Base-by-base conservation (phyloP, 139 green algal genomes). In the Chlamydomonas sp. region DNA sequence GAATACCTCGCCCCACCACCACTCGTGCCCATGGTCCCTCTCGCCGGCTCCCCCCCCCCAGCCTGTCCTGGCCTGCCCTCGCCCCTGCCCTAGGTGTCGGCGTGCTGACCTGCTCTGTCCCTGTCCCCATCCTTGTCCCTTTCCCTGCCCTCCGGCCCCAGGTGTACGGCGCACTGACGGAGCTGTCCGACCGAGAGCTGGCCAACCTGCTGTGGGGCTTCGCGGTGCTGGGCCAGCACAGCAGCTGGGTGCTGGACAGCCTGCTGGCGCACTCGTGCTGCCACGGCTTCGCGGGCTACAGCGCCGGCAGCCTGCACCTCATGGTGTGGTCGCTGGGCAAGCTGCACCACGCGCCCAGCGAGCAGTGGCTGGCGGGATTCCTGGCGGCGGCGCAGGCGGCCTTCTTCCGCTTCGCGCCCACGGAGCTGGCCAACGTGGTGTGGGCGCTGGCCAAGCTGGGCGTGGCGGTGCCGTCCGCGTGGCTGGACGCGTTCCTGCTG, bases 161-260 rank as follows among this genome's bases (percentile, higher is more conserved):
- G 87, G 88, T 91, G 58, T 91, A 89, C 59, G 60, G 74, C 17
- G 68, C 83, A 0, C 78, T 91, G 2, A 92, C 88, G 20, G 90
- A 93, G 66, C 90, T 95, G 62, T 89, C 49, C 1, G 81, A 91
- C 62, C 81, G 83, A 8, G 89, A 93, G 83, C 72, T 93, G 66
- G 89, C 87, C 4, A 95, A 93, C 85, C 85, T 95, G 76, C 83
- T 93, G 78, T 95, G 90, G 89, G 85, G 77, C 14, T 86, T 93
- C 16, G 90, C 92, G 6, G 87, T 92, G 59, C 85, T 95, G 20
- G 84, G 83, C 57, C 76, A 83, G 4, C 82, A 62, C 18, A 67
- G 49, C 61, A 59, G 63, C 61, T 90, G 85, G 89, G 77, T 92
- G 15, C 80, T 90, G 57, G 81, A 89, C 69, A 73, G 66, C 4